phyloP scores from a whole-genome alignment of 2,329 filamentous ascomycete species.

The Chrysosporium keratinophilum region DNA sequence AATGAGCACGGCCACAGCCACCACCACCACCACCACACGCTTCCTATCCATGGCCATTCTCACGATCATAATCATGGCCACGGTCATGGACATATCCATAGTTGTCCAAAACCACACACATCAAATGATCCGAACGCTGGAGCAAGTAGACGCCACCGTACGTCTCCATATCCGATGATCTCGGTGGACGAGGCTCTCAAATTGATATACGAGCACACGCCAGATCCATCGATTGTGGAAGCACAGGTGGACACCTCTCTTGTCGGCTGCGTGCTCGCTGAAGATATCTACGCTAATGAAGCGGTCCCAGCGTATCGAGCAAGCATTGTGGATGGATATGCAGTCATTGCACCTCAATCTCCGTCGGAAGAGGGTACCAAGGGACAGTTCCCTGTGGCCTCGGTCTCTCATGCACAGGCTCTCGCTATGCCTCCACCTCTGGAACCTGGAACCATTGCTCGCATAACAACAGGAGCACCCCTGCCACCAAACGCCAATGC shows the following conservation, averaged over 20 bases:
- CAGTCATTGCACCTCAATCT: slow-evolving; percentile 51
- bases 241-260: slow-evolving; percentile 54
- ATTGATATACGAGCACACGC: slow-evolving; percentile 63
- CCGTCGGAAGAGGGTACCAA: slow-evolving; percentile 53
- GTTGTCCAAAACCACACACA: slow-evolving; percentile 61
- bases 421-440: slow-evolving; percentile 53
- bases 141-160: slow-evolving; percentile 60
- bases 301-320: slow-evolving; percentile 87
- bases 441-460: slow-evolving; percentile 63
- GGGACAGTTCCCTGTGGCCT: slow-evolving; percentile 74
- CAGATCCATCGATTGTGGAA: slow-evolving; percentile 48
- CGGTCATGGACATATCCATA: slow-evolving; percentile 53
- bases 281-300: slow-evolving; percentile 69
- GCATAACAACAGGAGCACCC: slow-evolving; percentile 91
- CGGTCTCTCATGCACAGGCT: slow-evolving; percentile 75
- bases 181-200: slow-evolving; percentile 69
- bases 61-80: slow-evolving; percentile 40
- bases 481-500: slow-evolving; percentile 79
- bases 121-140: slow-evolving; percentile 52
- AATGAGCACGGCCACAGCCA: slow-evolving; percentile 18
- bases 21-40: slow-evolving; percentile 13
- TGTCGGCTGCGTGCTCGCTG: slow-evolving; percentile 68
- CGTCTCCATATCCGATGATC: slow-evolving; percentile 88
- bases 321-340: slow-evolving; percentile 95
- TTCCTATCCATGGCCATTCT: slow-evolving; percentile 21